Conservation (phyloP, 1,284 basidiomycete genomes). For the Cryptococcus depauperatus region DNA sequence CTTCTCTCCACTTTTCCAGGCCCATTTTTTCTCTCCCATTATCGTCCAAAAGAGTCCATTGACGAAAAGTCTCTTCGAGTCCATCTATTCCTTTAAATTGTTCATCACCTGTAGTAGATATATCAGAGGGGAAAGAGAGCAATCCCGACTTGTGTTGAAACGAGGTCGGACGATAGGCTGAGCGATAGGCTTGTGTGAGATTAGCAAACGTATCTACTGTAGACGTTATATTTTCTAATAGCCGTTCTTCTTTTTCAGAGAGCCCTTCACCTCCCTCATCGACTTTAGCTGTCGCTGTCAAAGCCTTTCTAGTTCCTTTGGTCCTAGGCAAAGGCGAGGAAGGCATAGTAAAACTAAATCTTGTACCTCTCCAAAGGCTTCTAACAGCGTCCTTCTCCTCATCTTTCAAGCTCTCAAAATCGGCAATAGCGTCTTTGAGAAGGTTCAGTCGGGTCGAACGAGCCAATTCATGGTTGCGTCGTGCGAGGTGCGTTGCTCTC, state of each 20-base stretch:
- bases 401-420: constrained; percentile 10
- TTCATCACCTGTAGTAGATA: background rate
- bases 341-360: constrained; percentile 10
- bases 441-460: constrained; percentile 12
- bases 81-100: no score
- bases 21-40: background rate
- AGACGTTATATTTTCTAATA: background rate
- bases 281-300: background rate
- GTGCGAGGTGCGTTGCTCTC: constrained; percentile 21
- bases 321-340: background rate
- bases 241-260: background rate
- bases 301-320: background rate
- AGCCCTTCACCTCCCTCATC: background rate
- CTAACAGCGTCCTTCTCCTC: constrained; percentile 14
- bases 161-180: background rate
- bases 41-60: background rate
- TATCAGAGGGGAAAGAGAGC: background rate
- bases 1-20: constrained; percentile 1
- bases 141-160: background rate
- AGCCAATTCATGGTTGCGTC: constrained; percentile 32
- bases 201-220: background rate
- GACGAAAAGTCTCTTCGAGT: background rate
- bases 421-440: constrained; percentile 7
- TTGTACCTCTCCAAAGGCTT: constrained; percentile 13
- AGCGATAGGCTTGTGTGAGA: background rate